Conservation (phyloP, 106 monocot species). For the Platanthera zijinensis region DNA sequence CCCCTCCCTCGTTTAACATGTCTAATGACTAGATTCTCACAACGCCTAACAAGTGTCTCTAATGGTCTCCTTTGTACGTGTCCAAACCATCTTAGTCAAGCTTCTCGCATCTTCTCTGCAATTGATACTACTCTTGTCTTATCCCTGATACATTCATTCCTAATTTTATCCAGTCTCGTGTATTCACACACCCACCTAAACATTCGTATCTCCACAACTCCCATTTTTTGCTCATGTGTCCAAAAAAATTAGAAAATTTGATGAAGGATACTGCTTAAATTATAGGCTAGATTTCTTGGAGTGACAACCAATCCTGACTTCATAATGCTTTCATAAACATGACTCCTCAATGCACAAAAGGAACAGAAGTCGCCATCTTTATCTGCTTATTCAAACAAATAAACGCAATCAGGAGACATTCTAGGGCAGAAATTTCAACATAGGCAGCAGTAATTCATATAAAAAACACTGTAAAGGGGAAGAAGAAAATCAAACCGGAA, state of each 20-base stretch:
- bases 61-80: too few relatives aligned
- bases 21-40: too few relatives aligned
- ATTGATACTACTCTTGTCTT: too few relatives aligned
- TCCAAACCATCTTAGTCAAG: too few relatives aligned
- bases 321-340: conserved; percentile 26
- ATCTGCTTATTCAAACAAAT: conserved; percentile 21
- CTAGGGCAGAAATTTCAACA: neutral
- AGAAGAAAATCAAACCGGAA: conserved; percentile 11
- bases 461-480: neutral
- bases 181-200: too few relatives aligned
- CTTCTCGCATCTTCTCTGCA: too few relatives aligned
- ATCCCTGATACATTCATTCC: too few relatives aligned
- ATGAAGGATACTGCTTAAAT: conserved; percentile 81
- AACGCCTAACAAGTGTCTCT: too few relatives aligned
- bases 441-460: neutral
- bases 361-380: conserved; percentile 41
- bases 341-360: conserved; percentile 47
- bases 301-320: conserved; percentile 15
- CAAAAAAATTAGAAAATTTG: neutral
- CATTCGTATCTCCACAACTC: too few relatives aligned
- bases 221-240: too few relatives aligned
- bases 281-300: conserved; percentile 31
- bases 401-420: conserved; percentile 4
- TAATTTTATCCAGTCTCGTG: too few relatives aligned
- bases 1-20: too few relatives aligned